Evolutionary conservation across 805 yeast species (phyloP), one percentile per base, ranked within the genome.

Genomic region (Wickerhamia fluorescens): DNA sequence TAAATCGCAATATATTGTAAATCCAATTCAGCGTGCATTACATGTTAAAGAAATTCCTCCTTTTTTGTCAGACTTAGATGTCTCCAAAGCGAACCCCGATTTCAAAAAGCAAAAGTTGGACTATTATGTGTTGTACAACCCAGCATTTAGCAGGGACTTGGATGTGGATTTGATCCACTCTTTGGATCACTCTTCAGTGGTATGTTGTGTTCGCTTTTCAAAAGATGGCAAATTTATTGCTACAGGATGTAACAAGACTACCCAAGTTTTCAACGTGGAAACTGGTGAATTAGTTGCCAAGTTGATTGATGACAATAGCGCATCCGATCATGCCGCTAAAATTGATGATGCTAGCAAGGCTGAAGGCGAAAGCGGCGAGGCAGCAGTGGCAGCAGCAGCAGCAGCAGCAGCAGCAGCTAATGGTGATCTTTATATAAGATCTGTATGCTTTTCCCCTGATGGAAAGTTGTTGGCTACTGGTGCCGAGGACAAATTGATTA

Each of bases 401-500:
- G 28, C 42, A 4, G 49, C 66, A 20, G 75, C 72, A 33, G 78
- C 78, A 35, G 71, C 75, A 18, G 74, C 74, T 36, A 77, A 72
- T 36, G 87, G 84, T 30, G 97, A 89, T 57, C 68, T 89, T 49
- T 89, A 89, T 61, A 88, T 89, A 42, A 75, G 98, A 48, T 83
- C 95, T 2, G 96, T 92, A 30, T 88, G 96, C 55, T 89, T 89
- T 65, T 82, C 95, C 3, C 96, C 98, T 28, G 96, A 89, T 60
- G 83, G 78, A 30, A 84, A 85, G 61, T 83, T 74, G 49, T 68
- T 89, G 47, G 97, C 96, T 18, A 87, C 96, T 7, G 98, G 94
- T 51, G 89, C 92, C 23, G 94, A 82, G 58, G 94, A 82, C 56
- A 81, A 80, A 55, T 71, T 82, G 41, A 92, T 92, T 45, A 76